Evolutionary conservation across 305 asterid genomes (phyloP), one percentile per base, ranked within the genome.

Genomic region (Rubia peregrina): DNA sequence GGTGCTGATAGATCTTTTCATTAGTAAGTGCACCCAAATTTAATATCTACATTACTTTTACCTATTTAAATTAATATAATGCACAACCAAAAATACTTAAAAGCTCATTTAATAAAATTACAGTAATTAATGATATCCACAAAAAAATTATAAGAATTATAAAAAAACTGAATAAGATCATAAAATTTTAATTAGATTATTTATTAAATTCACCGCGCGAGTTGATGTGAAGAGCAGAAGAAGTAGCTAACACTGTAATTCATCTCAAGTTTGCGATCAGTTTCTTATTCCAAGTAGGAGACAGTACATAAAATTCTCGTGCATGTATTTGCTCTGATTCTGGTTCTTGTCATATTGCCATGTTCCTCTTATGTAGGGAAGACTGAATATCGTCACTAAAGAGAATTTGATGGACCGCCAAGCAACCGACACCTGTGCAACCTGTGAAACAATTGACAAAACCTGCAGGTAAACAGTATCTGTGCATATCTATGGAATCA

Each of bases 341-440:
- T 16, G 42, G 26, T 59, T 51, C 62, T 57, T 67, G 51, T n/a
- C 68, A 48, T 56, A 53, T 70, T 36, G 44, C 16, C 38, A 40
- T 24, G 3, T 65, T 42, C 33, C 16, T 57, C 66, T 71, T 9
- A 49, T 79, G 79, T 65, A 92, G 98, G 97, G 49, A 85, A 75
- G 71, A 61, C 75, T 0, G 86, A 84, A 78, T 93, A 91, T 82
- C 87, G 98, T 89, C 71, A 84, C 88, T 5, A 84, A 89, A 79
- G 84, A 83, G 75, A 84, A 95, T 71, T 80, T 93, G 86, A 79
- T 74, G 80, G 97, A 91, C 73, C 96, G 98, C 48, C 77, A 89
- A 8, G 81, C 87, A 71, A 93, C 95, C 16, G 87, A 91, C 78
- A 81, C 85, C 49, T 78, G 40, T 60, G 81, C 86, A 73, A 85